Evolutionary conservation across 768 basidiomycete species (phyloP), one percentile per base, ranked within the genome.

Genomic region (Hemileccinum rubropunctum): DNA sequence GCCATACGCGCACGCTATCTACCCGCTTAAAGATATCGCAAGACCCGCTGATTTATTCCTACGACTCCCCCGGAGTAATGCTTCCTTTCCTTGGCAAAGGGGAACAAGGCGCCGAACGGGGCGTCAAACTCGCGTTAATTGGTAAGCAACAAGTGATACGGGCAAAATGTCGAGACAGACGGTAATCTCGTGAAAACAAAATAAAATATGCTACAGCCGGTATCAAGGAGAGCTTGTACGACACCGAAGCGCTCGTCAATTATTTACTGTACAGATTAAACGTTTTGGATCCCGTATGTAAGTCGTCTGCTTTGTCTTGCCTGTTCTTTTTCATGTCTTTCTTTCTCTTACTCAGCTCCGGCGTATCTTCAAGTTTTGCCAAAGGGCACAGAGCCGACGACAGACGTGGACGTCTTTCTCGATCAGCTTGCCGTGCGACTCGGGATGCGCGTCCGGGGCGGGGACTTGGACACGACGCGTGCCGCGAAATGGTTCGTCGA

Each of bases 1-100:
- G 97, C 15, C 77, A 91, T 62, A 99, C 97, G 15, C 86, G 88
- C 46, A 81, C 88, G 34, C 71, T 98, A 37, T 95, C 95, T 6
- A 95, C 89, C 10, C 83, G 91, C 30, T 75, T 98, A 38, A 93
- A 93, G 70, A 75, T 99, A 46, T 86, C 83, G 21, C 67, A 86
- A 51, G 77, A 85, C 47, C 93, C 94, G 3, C 72, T 82, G 8
- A 86, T 97, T 11, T 98, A 98, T 72, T 89, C 97, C 4, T 93
- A 86, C 61, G 97, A 99, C 73, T 85, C 91, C 9, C 97, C 97
- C 2, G 97, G 97, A 3, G 90, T 98, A 41, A 98, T 98, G 95
- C 76, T 97, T 37, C 92, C 94, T 11, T 98, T 88, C 71, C 78
- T 98, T 27, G 97, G 97, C 1, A 81, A 76, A 51, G 97, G 97